Conservation (phyloP, 208 protist genomes). For the Leishmania amazonensis region DNA sequence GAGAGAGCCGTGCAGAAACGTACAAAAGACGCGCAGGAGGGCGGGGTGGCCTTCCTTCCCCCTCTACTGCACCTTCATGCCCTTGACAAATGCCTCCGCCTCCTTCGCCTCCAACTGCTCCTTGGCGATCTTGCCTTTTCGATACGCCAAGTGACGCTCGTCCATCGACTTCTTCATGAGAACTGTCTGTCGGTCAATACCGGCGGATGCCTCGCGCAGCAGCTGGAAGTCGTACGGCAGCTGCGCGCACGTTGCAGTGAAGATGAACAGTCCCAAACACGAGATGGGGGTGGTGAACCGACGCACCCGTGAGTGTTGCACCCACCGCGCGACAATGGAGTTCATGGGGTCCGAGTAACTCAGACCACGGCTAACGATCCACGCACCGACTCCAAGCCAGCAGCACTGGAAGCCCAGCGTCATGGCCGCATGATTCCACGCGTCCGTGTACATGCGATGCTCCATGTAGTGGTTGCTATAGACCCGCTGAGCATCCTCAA, state of each 20-base stretch:
- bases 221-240: slow-evolving; percentile 57
- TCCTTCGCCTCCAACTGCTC: slow-evolving; percentile 30
- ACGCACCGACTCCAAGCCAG: slow-evolving; percentile 65
- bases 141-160: slow-evolving; percentile 36
- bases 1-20: neutral
- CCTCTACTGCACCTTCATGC: slow-evolving; percentile 8
- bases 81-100: slow-evolving; percentile 16
- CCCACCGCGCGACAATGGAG: slow-evolving; percentile 59
- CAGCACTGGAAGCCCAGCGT: slow-evolving; percentile 61
- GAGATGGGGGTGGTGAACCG: slow-evolving; percentile 69
- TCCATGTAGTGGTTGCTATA: slow-evolving; percentile 57
- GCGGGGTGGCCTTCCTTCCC: neutral
- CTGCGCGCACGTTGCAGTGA: slow-evolving; percentile 44
- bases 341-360: slow-evolving; percentile 73
- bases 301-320: slow-evolving; percentile 39
- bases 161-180: slow-evolving; percentile 46
- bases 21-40: neutral
- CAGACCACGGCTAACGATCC: slow-evolving; percentile 66
- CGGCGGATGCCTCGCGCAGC: slow-evolving; percentile 30
- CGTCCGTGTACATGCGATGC: slow-evolving; percentile 37
- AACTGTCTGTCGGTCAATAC: slow-evolving; percentile 31
- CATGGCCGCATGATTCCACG: slow-evolving; percentile 37
- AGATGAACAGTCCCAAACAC: slow-evolving; percentile 54
- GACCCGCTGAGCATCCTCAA: slow-evolving; percentile 70
- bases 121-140: slow-evolving; percentile 37